phyloP scores from a whole-genome alignment of 257 asterid genomes.

The Solanum sparsipilum region DNA sequence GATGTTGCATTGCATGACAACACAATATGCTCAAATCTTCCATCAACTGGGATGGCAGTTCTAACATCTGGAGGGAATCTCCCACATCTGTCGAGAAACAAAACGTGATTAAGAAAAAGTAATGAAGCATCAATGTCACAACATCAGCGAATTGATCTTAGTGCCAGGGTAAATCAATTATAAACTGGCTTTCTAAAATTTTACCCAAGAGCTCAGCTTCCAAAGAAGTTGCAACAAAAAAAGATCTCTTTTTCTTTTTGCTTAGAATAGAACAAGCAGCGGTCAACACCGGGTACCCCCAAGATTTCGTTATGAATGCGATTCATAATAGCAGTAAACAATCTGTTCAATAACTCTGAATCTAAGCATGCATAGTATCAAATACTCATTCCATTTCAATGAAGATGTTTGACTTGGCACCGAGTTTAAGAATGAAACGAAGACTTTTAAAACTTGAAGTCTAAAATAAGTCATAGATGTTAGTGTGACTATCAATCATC shows the following conservation, averaged over 20 bases:
- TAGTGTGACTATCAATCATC: neutral
- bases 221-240: neutral
- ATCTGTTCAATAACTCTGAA: neutral
- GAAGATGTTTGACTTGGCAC: fast-evolving
- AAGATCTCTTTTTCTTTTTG: neutral
- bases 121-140: neutral
- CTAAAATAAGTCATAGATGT: neutral
- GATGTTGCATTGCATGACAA: slow-evolving; percentile 86
- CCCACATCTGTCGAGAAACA: slow-evolving; percentile 53
- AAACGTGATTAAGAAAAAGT: neutral
- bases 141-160: neutral
- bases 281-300: neutral
- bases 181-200: neutral
- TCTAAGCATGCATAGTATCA: neutral
- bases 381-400: neutral
- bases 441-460: neutral
- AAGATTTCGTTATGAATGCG: neutral
- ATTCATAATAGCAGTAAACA: neutral
- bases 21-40: slow-evolving; percentile 92
- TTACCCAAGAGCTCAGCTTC: neutral
- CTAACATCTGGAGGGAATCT: slow-evolving; percentile 92
- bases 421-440: neutral
- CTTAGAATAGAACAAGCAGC: neutral
- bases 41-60: slow-evolving; percentile 97
- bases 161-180: neutral